Evolutionary conservation across 192 early-diverging fungal genomes (phyloP), one percentile per base, ranked within the genome.

Genomic region (Piromyces finnis): DNA sequence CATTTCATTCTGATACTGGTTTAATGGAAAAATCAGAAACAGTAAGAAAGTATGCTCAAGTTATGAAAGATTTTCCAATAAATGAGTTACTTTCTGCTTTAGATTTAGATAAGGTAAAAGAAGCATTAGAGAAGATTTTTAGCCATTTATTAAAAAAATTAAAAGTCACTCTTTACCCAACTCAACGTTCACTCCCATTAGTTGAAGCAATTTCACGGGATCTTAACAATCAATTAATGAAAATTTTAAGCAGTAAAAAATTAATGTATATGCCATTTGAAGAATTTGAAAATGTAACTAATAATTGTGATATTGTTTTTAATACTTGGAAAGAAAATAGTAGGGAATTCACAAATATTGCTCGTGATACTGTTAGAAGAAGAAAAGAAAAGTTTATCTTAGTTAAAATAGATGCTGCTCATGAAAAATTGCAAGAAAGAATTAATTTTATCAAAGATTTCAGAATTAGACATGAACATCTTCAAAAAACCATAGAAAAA

Each of bases 31-130:
- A 92, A 0, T 91, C 90, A 11, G 98, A 99, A 78, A 91, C 89
- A 82, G 96, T 98, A 12, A 87, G 89, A 82, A 95, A 93, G 81
- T 99, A 97, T 90, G 99, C 98, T 84, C 93, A 93, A 82, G 88
- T 99, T 37, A 99, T 99, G 97, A 95, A 94, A 85, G 97, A 99
- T 79, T 99, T 99, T 79, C 98, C 98, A 26, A 85, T 99, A 68
- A 95, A 96, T 84, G 98, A 99, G 84, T 88, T 99, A 36, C 88
- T 99, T 78, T 91, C 97, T 12, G 94, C 97, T 0, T 96, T 97
- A 17, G 97, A 99, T 83, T 88, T 97, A 4, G 89, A 88, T 15
- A 94, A 95, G 81, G 89, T 96, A 79, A 87, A 89, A 79, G 89
- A 92, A 9, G 91, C 95, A 0, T 79, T 99, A 17, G 81, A 86